A percentile compares a stretch with the other conserved stretches of the same genome.
Evolutionary conservation across 805 yeast species (phyloP).

Genomic region (Starmerella vitae): DNA sequence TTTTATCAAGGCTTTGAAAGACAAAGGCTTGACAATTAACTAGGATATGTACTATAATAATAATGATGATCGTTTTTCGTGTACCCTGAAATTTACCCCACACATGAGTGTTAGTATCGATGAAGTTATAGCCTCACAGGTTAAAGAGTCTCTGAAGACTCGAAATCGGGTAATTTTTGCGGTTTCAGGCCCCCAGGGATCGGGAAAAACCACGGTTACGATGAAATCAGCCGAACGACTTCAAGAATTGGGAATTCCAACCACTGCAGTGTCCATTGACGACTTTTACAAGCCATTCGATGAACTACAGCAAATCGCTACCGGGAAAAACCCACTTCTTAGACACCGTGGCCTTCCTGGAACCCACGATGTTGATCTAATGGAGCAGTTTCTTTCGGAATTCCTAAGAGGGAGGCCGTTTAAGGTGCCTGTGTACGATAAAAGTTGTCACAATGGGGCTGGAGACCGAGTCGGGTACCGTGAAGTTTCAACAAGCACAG

Average conservation of each 20-base stretch:
- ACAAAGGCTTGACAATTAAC: constrained; percentile 32
- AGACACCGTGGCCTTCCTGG: constrained; percentile 87
- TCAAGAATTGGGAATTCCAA: constrained; percentile 28
- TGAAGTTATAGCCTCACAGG: neutral
- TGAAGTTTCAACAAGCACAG: constrained; percentile 30
- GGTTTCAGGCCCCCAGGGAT: constrained; percentile 30
- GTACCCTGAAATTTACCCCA: neutral
- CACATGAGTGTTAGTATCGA: neutral
- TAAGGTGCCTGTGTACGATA: constrained; percentile 60
- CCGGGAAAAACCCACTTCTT: constrained; percentile 38
- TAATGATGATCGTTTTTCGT: neutral
- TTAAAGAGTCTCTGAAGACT: neutral
- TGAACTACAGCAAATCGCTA: constrained; percentile 41
- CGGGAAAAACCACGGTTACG: constrained; percentile 28
- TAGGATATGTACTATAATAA: neutral
- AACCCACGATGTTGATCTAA: constrained; percentile 61
- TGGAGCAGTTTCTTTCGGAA: constrained; percentile 27
- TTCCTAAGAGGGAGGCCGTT: constrained; percentile 22
- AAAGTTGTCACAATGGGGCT: constrained; percentile 51
- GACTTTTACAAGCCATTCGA: constrained; percentile 64
- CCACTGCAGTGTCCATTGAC: constrained; percentile 53
- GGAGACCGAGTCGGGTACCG: constrained; percentile 50
- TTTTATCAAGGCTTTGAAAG: constrained; percentile 63
- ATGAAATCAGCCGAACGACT: constrained; percentile 19
- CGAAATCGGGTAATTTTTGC: constrained; percentile 6